Evolutionary conservation across 192 early-diverging fungal species (phyloP), one percentile per base, ranked within the genome.

Genomic region (Entomortierella beljakovae): DNA sequence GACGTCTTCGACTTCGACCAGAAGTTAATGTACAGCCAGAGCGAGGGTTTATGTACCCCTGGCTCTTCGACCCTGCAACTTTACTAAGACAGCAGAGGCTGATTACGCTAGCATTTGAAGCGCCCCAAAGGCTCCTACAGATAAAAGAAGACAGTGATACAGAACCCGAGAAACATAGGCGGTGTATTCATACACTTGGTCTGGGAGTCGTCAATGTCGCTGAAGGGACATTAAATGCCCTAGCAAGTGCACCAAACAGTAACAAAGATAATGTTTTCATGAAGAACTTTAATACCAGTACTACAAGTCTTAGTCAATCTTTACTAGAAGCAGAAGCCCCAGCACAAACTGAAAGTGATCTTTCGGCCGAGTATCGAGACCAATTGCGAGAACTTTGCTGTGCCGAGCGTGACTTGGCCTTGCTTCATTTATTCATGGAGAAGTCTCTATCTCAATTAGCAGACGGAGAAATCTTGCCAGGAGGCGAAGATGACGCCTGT

Each of bases 351-450:
- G 75, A 79, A 13, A 53, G 35, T 31, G 75, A 79, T 8, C 26
- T 79, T 22, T 51, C 65, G 8, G 8, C 50, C 2, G 75, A 79
- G 29, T 79, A 79, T 22, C 69, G 70, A 51, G 75, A 79, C 3
- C 75, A 70, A 8, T 43, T 79, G 9, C 60, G 75, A 16, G 75
- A 70, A 22, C 74, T 80, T 58, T 42, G 70, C 43, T 61, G 64
- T 55, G 28, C 71, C 2, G 82, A 84, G 25, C 56, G 82, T 6
- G 83, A 87, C 65, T 64, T 85, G 10, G 80, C 81, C 11, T 73
- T 89, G 8, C 59, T 89, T 4, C 86, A 89, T 55, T 52, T 84
- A 29, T 89, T 84, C 60, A 71, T 89, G 68, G 86, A 87, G 42
- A 80, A 81, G 40, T 81, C 82, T 1, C 69, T 89, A 6, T 70